Conservation (phyloP, 2,329 filamentous ascomycete genomes). For the Lasiodiplodia citricola region DNA sequence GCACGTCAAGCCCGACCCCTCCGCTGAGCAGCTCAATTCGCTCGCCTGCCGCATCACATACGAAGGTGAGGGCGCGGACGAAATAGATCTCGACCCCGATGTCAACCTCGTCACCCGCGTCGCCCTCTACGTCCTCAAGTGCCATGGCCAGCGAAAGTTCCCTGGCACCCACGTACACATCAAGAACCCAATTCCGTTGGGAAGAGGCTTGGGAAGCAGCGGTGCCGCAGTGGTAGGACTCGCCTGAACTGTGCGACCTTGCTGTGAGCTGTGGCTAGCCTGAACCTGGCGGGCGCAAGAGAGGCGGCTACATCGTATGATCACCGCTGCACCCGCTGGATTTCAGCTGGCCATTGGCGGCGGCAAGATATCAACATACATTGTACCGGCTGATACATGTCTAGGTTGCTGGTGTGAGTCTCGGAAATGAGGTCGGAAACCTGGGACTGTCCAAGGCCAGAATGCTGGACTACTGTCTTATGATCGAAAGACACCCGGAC, state of each 20-base stretch:
- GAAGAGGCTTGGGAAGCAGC: conserved; percentile 90
- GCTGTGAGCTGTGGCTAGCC: background rate
- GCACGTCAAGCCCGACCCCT: conserved; percentile 71
- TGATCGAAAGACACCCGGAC: conserved; percentile 72
- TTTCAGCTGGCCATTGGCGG: conserved; percentile 16
- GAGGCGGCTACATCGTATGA: conserved; percentile 6
- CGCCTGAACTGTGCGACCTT: conserved; percentile 15
- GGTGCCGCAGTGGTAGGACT: conserved; percentile 77
- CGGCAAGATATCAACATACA: conserved; percentile 1
- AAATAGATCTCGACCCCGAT: conserved; percentile 83
- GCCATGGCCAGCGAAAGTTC: conserved; percentile 85
- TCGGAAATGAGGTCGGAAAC: conserved; percentile 86
- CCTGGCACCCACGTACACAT: conserved; percentile 93
- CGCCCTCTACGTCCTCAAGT: conserved; percentile 91
- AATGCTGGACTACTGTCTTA: conserved; percentile 93
- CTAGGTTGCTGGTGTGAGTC: conserved; percentile 79
- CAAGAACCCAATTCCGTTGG: conserved; percentile 92
- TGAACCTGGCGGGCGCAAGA: background rate
- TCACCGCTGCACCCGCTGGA: background rate
- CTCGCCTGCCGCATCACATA: conserved; percentile 92
- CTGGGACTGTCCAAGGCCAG: conserved; percentile 78
- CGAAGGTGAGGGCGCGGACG: conserved; percentile 78
- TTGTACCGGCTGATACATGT: conserved; percentile 22
- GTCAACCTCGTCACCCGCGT: conserved; percentile 93
- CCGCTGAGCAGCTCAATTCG: conserved; percentile 60